These are phyloP conservation scores for Globisporangium mamillatum DNA, from an alignment of 352 stramenopile genomes.

Conservation along the genomic window DNA sequence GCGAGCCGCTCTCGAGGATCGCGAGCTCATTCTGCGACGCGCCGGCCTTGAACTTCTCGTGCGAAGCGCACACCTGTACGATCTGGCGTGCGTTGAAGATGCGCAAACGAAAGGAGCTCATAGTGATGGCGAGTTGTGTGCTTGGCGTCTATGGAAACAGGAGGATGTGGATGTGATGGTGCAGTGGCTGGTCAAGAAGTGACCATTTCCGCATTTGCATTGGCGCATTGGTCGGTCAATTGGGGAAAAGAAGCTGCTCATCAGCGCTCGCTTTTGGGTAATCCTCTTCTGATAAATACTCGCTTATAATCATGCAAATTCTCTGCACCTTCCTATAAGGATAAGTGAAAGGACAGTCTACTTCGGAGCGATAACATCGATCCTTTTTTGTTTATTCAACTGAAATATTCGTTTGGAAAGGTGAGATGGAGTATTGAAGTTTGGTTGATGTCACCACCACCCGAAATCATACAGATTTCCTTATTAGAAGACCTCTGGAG, in stretches of 20 bases:
- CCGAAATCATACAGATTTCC: not conserved
- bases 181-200: not conserved
- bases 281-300: not conserved
- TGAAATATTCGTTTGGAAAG: not conserved
- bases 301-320: not conserved
- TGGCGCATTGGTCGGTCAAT: not conserved
- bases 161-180: not conserved
- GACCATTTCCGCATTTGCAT: not conserved
- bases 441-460: not conserved
- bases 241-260: not conserved
- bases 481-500: not conserved
- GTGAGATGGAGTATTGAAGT: not conserved
- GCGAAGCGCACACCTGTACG: constrained; percentile 66
- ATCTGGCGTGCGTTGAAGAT: constrained; percentile 64
- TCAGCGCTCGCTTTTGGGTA: constrained; percentile 4
- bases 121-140: constrained; percentile 12
- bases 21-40: constrained; percentile 59
- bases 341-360: not conserved
- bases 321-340: not conserved
- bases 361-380: too few relatives aligned
- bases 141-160: constrained; percentile 22
- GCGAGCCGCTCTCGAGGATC: constrained; percentile 51
- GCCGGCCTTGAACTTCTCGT: constrained; percentile 65
- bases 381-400: not conserved
- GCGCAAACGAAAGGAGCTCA: constrained; percentile 73